phyloP scores from a whole-genome alignment of 345 rosid genomes.

The Hibiscus trionum region DNA sequence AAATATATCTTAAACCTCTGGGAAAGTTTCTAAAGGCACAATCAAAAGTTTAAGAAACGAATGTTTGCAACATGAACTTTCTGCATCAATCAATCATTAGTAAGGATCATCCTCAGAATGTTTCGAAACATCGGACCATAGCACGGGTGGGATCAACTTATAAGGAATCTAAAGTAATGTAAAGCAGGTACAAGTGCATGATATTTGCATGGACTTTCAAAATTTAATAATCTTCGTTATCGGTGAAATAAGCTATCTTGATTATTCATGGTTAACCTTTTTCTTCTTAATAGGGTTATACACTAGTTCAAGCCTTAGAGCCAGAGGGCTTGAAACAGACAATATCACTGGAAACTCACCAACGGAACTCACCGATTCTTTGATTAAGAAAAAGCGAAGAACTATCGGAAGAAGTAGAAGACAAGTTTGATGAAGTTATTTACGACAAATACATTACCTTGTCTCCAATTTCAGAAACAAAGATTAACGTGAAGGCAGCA shows the following conservation, averaged over 20 bases:
- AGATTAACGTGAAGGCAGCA: slow-evolving; percentile 91
- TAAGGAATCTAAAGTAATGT: background rate
- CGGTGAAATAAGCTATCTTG: background rate
- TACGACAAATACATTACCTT: slow-evolving; percentile 44
- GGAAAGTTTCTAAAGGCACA: background rate
- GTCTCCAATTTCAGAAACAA: slow-evolving; percentile 98
- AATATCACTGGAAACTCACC: no score
- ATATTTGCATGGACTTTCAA: background rate
- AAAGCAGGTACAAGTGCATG: background rate
- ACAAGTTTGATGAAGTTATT: background rate
- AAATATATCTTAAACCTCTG: slow-evolving; percentile 1
- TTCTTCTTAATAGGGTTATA: background rate
- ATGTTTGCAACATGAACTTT: background rate
- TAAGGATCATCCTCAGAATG: background rate
- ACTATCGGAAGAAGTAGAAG: background rate
- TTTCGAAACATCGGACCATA: background rate
- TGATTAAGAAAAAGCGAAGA: background rate
- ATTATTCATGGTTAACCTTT: background rate
- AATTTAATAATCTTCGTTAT: background rate
- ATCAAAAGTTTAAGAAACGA: background rate
- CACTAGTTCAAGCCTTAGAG: background rate
- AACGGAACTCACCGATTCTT: background rate
- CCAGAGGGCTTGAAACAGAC: background rate
- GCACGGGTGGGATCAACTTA: background rate
- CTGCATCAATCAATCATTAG: background rate